Evolutionary conservation across 768 basidiomycete genomes (phyloP).

Genomic region (Lactarius deliciosus): DNA sequence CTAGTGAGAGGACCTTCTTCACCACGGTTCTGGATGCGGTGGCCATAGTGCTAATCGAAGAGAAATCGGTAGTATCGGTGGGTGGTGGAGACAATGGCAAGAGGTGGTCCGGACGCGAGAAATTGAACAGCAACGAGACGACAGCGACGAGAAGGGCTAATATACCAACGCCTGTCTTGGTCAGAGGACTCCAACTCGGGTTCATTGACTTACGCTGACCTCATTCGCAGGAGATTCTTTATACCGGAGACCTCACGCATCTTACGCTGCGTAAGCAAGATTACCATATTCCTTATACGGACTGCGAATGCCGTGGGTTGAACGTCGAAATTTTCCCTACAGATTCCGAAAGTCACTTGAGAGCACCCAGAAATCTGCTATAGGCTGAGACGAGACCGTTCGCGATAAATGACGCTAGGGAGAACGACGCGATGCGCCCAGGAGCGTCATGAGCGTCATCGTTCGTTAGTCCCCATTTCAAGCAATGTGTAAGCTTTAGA

Average conservation of each 20-base stretch:
- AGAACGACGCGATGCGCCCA: too few species aligned
- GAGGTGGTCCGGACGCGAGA: neutral
- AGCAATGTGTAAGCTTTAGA: neutral
- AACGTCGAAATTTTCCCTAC: neutral
- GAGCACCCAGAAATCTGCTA: neutral
- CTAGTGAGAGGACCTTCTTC: conserved; percentile 75
- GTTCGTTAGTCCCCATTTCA: neutral
- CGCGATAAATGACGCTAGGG: neutral
- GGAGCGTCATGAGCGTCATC: too few species aligned
- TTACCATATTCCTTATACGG: neutral
- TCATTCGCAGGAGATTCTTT: neutral
- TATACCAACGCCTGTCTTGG: neutral
- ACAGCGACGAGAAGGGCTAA: neutral
- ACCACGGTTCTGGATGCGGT: conserved; percentile 64
- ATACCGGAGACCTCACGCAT: neutral
- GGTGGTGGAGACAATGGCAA: neutral
- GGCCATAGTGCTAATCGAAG: conserved; percentile 35
- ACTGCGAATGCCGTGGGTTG: neutral
- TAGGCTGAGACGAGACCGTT: too few species aligned
- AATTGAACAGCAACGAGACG: neutral
- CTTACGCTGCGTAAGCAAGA: neutral
- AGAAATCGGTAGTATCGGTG: neutral
- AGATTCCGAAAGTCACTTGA: neutral
- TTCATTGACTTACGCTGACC: neutral
- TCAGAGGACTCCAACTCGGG: neutral